phyloP scores from a whole-genome alignment of 1,284 basidiomycete genomes.

The Cutaneotrichosporon dermatis region DNA sequence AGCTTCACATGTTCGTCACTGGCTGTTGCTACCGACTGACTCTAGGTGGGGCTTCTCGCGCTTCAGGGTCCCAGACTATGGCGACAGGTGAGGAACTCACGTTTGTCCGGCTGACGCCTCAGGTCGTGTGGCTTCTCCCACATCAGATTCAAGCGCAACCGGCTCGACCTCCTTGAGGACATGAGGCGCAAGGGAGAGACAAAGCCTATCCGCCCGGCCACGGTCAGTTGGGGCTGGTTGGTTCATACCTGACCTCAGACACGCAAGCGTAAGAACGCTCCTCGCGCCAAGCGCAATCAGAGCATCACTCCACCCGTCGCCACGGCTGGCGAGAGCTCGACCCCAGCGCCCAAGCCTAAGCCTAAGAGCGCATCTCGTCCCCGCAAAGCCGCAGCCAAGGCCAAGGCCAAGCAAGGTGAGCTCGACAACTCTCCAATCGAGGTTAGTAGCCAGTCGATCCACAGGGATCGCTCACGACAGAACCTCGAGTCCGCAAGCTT shows the following conservation, averaged over 20 bases:
- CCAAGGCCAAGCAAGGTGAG: not conserved
- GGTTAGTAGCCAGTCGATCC: not conserved
- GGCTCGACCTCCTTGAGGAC: conserved; percentile 6
- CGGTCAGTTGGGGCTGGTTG: not conserved
- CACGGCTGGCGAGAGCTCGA: not conserved
- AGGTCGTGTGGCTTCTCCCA: conserved; percentile 17
- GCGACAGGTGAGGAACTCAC: not conserved
- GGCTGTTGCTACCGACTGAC: not conserved
- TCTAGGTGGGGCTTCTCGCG: conserved; percentile 18
- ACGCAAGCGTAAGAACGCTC: not conserved
- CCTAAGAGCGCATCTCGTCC: not conserved
- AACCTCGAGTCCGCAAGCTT: not conserved
- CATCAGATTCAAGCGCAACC: conserved; percentile 2
- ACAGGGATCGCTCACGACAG: not conserved
- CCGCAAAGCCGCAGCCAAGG: not conserved
- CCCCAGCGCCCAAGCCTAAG: not conserved
- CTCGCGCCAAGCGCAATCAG: not conserved
- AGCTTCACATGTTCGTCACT: conserved; percentile 17
- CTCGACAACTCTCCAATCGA: not conserved
- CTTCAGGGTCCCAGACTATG: not conserved
- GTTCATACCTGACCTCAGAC: not conserved
- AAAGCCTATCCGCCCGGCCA: not conserved
- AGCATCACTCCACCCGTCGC: too few relatives aligned
- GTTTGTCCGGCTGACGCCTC: not conserved
- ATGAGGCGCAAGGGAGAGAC: conserved; percentile 12